Percentiles rank a stretch among this genome's conserved stretches.
Evolutionary conservation across 2,329 filamentous ascomycete genomes (phyloP).

Genomic region (Claviceps humidiphila): DNA sequence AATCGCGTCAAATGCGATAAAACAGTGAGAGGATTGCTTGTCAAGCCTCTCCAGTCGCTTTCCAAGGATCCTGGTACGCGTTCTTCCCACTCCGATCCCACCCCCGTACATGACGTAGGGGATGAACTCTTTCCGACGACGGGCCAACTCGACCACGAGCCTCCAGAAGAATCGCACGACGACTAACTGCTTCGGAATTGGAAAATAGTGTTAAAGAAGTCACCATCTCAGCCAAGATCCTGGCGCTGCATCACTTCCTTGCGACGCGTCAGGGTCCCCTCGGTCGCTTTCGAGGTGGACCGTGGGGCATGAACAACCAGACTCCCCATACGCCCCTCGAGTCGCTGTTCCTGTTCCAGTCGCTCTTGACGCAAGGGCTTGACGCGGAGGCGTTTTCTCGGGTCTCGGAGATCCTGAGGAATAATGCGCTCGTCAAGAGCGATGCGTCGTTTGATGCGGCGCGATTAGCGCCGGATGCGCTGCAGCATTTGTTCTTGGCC

Average conservation of each 20-base stretch:
- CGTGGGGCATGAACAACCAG: slow-evolving; percentile 41
- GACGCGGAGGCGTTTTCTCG: slow-evolving; percentile 52
- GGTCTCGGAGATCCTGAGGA: slow-evolving; percentile 63
- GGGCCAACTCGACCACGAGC: not conserved
- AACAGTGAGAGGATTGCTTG: slow-evolving; percentile 12
- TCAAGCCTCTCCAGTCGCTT: slow-evolving; percentile 15
- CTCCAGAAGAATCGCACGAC: not conserved
- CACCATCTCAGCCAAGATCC: slow-evolving; percentile 17
- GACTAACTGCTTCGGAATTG: not conserved
- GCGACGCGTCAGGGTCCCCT: slow-evolving; percentile 40
- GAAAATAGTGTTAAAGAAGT: not conserved
- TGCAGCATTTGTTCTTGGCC: slow-evolving; percentile 66
- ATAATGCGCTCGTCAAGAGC: slow-evolving; percentile 58
- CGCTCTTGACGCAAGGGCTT: slow-evolving; percentile 54
- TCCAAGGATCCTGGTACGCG: slow-evolving; percentile 20
- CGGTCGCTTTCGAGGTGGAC: slow-evolving; percentile 42
- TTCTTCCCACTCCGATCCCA: slow-evolving; percentile 8
- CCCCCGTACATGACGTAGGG: slow-evolving; percentile 13
- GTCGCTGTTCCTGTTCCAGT: slow-evolving; percentile 74
- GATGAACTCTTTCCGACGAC: not conserved
- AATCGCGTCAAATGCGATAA: slow-evolving; percentile 16
- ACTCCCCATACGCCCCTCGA: slow-evolving; percentile 72
- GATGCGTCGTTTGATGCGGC: slow-evolving; percentile 58
- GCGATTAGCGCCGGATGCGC: slow-evolving; percentile 62
- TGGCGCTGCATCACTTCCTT: slow-evolving; percentile 43